phyloP scores from a whole-genome alignment of 345 rosid genomes.

The Aquilaria yunnanensis region DNA sequence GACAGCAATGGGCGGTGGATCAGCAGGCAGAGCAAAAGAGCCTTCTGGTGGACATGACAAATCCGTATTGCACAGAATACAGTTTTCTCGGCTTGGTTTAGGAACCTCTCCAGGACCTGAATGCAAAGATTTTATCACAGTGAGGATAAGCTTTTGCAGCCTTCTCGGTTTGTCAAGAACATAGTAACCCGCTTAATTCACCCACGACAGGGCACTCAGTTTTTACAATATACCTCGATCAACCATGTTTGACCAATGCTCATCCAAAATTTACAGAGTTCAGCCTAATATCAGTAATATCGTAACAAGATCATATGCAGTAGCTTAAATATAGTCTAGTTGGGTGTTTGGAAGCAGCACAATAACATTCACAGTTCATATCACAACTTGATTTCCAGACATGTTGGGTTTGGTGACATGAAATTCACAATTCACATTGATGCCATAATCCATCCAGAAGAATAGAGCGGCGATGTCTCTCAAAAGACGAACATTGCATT shows the following conservation, averaged over 20 bases:
- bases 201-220: background rate
- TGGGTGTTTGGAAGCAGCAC: too few relatives aligned
- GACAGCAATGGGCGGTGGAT: slow-evolving; percentile 28
- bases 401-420: too few relatives aligned
- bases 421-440: too few relatives aligned
- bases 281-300: too few relatives aligned
- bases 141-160: background rate
- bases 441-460: too few relatives aligned
- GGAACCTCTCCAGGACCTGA: slow-evolving; percentile 13
- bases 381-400: too few relatives aligned
- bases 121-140: slow-evolving; percentile 9
- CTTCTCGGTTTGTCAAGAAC: background rate
- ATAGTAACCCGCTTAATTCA: background rate
- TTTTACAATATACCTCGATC: background rate
- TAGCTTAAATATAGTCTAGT: too few relatives aligned
- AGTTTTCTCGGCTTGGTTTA: slow-evolving; percentile 20
- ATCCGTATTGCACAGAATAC: slow-evolving; percentile 37
- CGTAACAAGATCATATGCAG: too few relatives aligned
- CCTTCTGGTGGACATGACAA: slow-evolving; percentile 28
- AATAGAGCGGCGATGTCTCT: too few relatives aligned
- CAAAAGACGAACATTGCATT: too few relatives aligned
- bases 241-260: background rate
- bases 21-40: slow-evolving; percentile 16
- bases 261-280: background rate
- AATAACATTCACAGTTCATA: too few relatives aligned